phyloP scores from a whole-genome alignment of 148 eudicot species.

The Rhododendron ferrugineum region DNA sequence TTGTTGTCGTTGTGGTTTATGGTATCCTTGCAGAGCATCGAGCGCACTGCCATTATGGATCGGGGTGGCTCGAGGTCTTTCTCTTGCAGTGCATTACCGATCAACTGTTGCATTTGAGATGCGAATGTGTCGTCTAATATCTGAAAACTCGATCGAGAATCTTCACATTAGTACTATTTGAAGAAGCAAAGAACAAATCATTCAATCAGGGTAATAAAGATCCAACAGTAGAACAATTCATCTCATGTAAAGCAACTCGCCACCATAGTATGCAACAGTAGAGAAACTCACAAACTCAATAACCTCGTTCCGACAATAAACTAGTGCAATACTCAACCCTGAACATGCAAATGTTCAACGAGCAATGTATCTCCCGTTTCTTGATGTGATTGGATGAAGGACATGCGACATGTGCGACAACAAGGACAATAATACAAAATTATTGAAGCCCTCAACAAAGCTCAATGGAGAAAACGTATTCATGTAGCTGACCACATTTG shows the following conservation, averaged over 20 bases:
- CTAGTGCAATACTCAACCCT: neutral
- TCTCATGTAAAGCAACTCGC: neutral
- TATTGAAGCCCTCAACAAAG: neutral
- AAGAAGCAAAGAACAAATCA: neutral
- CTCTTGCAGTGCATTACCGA: slow-evolving; percentile 46
- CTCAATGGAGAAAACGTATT: neutral
- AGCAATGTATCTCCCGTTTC: neutral
- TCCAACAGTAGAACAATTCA: neutral
- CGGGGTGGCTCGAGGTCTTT: slow-evolving; percentile 71
- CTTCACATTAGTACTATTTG: neutral
- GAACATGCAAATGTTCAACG: neutral
- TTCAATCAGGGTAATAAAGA: neutral
- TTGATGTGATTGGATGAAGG: neutral
- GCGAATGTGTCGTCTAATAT: slow-evolving; percentile 63
- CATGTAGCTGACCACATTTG: neutral
- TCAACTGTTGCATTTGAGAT: slow-evolving; percentile 51
- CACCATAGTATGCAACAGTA: neutral
- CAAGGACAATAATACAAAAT: neutral
- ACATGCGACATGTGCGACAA: neutral
- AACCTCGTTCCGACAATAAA: too few relatives aligned
- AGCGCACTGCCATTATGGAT: slow-evolving; percentile 52
- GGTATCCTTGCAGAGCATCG: slow-evolving; percentile 63
- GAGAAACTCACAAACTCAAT: neutral
- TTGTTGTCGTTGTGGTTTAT: slow-evolving; percentile 33
- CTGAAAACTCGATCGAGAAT: slow-evolving; percentile 26